Base-by-base conservation (phyloP, 768 basidiomycete genomes). In the Dioszegia aurantiaca region DNA sequence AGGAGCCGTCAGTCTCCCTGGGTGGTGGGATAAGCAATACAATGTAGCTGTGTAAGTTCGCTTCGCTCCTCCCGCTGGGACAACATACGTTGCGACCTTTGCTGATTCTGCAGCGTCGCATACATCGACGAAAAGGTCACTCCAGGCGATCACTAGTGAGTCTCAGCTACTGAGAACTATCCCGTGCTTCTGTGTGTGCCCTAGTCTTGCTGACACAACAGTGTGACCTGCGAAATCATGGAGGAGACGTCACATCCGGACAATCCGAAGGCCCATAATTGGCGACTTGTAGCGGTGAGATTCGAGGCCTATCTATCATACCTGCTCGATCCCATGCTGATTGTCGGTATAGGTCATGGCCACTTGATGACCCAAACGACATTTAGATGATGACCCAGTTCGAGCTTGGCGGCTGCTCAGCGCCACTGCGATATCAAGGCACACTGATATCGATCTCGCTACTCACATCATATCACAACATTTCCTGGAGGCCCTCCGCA, bases 101-200 rank as follows among this genome's bases (percentile, higher is more conserved):
- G 36, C 60, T 65, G 55, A 66, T 56, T 3, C 23, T 23, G 43
- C 33, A 75, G 74, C 10, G 74, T 75, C 19, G 71, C 64, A 28
- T 75, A 73, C 46, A 75, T 75, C 26, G 74, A 75, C 51, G 72
- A 73, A 56, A 75, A 73, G 43, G 74, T 75, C 17, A 70, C 72
- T 10, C 58, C 72, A 21, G 74, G 74, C 2, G 69, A 75, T 61
- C 74, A 75, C 45, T 75, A 72, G 72, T 73, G 56, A 65, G 72
- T 68, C 33, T 33, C 33, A 6, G 6, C 14, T 33, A 6, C 33
- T n/a, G n/a, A n/a, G n/a, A n/a, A n/a, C n/a, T n/a, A n/a, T n/a
- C n/a, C n/a, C n/a, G n/a, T n/a, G n/a, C n/a, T 28, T 31, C 54
- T 49, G 36, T 17, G 36, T 9, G 10, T 37, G 36, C 17, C 48